Percentiles rank a stretch among this genome's conserved stretches.
Conservation (phyloP, 2,329 filamentous ascomycete genomes). For the Alternaria metachromatica region DNA sequence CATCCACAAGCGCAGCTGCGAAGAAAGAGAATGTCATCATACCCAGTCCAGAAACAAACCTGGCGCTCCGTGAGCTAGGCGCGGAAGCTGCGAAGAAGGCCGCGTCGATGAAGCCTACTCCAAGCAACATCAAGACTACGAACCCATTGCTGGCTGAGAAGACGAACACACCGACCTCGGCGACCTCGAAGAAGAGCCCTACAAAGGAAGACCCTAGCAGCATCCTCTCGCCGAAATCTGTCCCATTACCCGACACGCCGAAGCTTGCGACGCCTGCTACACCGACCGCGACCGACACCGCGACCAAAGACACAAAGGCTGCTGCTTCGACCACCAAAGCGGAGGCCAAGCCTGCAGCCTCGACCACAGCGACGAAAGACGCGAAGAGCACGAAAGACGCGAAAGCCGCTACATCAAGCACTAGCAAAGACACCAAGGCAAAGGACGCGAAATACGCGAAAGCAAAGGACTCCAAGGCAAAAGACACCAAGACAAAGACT, state of each 20-base stretch:
- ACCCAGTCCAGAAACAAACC: conserved; percentile 38
- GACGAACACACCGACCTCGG: conserved; percentile 32
- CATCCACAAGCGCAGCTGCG: conserved; percentile 12
- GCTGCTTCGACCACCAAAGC: background rate
- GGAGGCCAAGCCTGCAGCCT: background rate
- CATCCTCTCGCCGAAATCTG: conserved; percentile 33
- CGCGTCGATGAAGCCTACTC: conserved; percentile 43
- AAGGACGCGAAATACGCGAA: background rate
- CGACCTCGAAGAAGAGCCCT: conserved; percentile 38
- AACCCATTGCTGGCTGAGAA: conserved; percentile 46
- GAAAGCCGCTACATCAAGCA: conserved; percentile 2
- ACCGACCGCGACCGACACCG: background rate
- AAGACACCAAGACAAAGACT: conserved; percentile 1
- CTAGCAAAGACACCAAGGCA: conserved; percentile 2
- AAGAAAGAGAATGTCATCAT: conserved; percentile 35
- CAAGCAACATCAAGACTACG: conserved; percentile 43
- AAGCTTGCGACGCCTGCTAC: conserved; percentile 13
- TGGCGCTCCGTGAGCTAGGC: conserved; percentile 46
- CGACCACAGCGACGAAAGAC: background rate
- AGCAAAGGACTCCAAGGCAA: conserved; percentile 1
- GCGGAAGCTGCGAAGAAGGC: conserved; percentile 48
- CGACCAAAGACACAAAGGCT: background rate
- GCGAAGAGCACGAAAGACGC: background rate
- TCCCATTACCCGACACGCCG: conserved; percentile 37
- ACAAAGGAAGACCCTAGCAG: conserved; percentile 17